phyloP scores from a whole-genome alignment of 2,329 filamentous ascomycete genomes.

The Phialophora tarda region DNA sequence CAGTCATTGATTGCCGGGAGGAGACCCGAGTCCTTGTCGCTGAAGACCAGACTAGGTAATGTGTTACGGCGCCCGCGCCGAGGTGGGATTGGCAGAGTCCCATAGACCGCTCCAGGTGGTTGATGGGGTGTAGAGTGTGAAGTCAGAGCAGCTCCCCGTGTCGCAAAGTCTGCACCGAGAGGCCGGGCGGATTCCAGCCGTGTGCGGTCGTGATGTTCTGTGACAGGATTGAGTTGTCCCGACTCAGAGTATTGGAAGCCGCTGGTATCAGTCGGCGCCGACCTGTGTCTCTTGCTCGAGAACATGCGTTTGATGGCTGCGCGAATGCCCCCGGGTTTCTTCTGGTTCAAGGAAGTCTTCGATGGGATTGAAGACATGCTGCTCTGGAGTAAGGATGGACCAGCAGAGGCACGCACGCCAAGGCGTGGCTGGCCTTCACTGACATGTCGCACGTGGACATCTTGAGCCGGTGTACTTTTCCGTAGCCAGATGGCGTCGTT shows the following conservation, averaged over 20 bases:
- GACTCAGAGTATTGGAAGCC: constrained; percentile 25
- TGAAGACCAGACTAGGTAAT: constrained; percentile 52
- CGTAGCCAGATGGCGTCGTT: constrained; percentile 31
- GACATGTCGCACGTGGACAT: constrained; percentile 29
- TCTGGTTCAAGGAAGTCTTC: constrained; percentile 34
- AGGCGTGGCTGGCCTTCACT: constrained; percentile 24
- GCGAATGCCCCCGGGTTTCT: constrained; percentile 33
- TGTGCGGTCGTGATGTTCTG: constrained; percentile 20
- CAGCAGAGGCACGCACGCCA: constrained; percentile 28
- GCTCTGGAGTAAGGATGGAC: constrained; percentile 34
- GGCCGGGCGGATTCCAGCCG: constrained; percentile 18
- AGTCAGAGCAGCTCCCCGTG: constrained; percentile 31
- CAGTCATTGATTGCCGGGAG: constrained; percentile 16
- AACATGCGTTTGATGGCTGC: constrained; percentile 40
- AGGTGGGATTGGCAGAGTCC: constrained; percentile 16
- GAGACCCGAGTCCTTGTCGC: constrained; percentile 45
- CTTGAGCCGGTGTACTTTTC: constrained; percentile 25
- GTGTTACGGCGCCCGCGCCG: constrained; percentile 48
- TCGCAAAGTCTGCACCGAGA: constrained; percentile 4
- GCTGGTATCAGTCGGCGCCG: constrained; percentile 22
- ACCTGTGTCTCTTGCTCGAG: constrained; percentile 36
- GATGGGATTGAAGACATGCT: constrained; percentile 38
- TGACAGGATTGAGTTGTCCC: constrained; percentile 26
- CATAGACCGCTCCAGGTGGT: constrained; percentile 18
- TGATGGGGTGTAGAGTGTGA: constrained; percentile 33